Evolutionary conservation across 495 filamentous ascomycete genomes (phyloP).

Genomic region (Niebla homalea): DNA sequence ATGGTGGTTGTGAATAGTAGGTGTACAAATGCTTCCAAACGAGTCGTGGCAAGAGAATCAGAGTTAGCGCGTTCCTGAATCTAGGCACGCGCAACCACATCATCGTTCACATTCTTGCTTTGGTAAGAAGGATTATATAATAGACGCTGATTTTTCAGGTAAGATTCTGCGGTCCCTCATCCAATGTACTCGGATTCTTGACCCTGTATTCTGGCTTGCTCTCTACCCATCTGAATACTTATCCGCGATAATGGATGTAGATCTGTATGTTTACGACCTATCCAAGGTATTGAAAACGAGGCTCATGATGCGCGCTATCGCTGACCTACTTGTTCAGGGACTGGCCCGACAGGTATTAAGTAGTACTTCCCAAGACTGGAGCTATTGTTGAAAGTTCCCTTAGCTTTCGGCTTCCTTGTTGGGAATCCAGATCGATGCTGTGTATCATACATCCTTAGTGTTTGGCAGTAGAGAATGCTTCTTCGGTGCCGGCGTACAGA

Average conservation of each 20-base stretch:
- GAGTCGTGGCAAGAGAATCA: too few species aligned
- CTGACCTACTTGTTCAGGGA: slow-evolving; percentile 20
- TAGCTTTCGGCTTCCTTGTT: slow-evolving; percentile 17
- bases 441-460: slow-evolving; percentile 86
- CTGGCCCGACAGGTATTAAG: slow-evolving; percentile 27
- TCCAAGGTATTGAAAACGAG: slow-evolving; percentile 43
- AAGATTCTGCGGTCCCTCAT: too few species aligned
- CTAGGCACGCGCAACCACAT: too few species aligned
- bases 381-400: not conserved
- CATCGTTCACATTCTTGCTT: too few species aligned
- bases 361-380: too few species aligned
- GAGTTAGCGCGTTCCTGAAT: too few species aligned
- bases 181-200: too few species aligned
- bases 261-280: slow-evolving; percentile 89
- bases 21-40: too few species aligned
- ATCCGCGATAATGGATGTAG: slow-evolving; percentile 57
- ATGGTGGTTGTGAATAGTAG: too few species aligned
- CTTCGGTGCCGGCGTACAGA: slow-evolving; percentile 67
- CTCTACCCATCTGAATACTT: not conserved
- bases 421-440: slow-evolving; percentile 70
- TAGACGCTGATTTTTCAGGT: too few species aligned
- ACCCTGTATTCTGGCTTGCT: too few species aligned
- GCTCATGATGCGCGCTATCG: not conserved
- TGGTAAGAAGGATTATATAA: too few species aligned
- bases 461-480: slow-evolving; percentile 65